Percentiles rank a stretch among this genome's conserved stretches.
phyloP scores from a whole-genome alignment of 2,329 filamentous ascomycete genomes.

The Phialemoniopsis sp. region DNA sequence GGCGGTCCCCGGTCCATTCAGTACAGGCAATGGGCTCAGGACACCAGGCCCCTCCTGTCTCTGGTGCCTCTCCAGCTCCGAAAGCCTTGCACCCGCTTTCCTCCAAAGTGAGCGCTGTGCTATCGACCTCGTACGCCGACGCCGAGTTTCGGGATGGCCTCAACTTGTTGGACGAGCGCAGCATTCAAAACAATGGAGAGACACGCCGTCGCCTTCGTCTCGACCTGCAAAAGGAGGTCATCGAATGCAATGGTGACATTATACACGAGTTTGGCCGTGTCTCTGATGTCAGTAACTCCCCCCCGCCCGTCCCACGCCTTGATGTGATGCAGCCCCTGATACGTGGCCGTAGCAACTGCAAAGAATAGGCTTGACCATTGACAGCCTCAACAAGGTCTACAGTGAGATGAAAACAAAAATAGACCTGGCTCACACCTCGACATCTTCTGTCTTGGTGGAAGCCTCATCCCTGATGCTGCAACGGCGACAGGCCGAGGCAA shows the following conservation, averaged over 20 bases:
- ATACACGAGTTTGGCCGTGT: constrained; percentile 85
- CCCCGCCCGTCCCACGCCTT: neutral
- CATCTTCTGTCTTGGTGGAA: constrained; percentile 71
- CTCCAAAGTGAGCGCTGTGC: constrained; percentile 76
- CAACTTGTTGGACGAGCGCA: constrained; percentile 68
- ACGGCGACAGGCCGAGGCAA: constrained; percentile 70
- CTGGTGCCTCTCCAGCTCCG: constrained; percentile 18
- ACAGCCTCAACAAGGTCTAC: constrained; percentile 74
- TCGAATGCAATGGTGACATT: constrained; percentile 86
- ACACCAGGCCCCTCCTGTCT: constrained; percentile 23
- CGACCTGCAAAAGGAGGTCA: constrained; percentile 86
- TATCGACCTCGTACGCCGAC: constrained; percentile 91
- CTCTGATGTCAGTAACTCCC: constrained; percentile 61
- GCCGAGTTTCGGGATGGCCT: constrained; percentile 86
- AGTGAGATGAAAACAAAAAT: constrained; percentile 77
- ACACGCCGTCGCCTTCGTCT: constrained; percentile 75
- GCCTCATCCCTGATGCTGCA: constrained; percentile 69
- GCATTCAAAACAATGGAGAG: constrained; percentile 69
- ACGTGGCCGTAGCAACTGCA: constrained; percentile 65
- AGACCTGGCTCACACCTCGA: constrained; percentile 68
- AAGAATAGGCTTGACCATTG: constrained; percentile 75
- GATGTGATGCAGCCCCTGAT: neutral
- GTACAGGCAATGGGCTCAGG: constrained; percentile 13
- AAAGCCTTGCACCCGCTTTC: constrained; percentile 63
- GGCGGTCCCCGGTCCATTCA: no score